Percentiles rank a stretch among this genome's conserved stretches.
Conservation (phyloP, 2,329 filamentous ascomycete genomes). For the Huntiella savannae region DNA sequence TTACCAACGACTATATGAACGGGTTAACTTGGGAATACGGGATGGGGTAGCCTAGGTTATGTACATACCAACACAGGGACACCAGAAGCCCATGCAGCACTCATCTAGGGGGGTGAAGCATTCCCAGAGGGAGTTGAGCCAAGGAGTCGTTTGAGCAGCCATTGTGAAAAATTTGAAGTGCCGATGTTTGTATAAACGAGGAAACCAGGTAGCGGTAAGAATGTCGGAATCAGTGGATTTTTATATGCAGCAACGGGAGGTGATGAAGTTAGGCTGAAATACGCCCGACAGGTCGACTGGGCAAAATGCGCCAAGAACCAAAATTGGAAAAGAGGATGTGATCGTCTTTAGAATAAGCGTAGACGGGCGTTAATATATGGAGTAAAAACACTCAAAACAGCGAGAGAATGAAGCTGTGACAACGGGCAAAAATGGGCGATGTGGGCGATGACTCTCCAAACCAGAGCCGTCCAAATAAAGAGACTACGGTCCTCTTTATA, state of each 20-base stretch:
- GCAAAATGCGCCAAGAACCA: not conserved
- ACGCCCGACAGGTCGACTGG: no score
- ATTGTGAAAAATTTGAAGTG: no score
- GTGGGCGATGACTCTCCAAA: not conserved
- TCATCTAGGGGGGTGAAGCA: conserved; percentile 22
- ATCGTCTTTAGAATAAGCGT: no score
- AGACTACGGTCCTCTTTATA: no score
- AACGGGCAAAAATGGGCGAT: not conserved
- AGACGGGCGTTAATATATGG: no score
- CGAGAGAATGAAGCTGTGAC: no score
- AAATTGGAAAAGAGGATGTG: conserved; percentile 3
- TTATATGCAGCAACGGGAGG: not conserved
- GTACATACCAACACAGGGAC: conserved; percentile 26
- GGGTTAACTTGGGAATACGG: not conserved
- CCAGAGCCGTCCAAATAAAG: no score
- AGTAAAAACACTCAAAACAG: no score
- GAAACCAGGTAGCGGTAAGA: no score
- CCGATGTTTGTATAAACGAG: no score
- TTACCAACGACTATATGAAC: conserved; percentile 22
- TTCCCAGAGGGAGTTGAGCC: conserved; percentile 21
- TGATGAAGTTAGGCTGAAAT: not conserved
- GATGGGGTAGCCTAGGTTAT: no score
- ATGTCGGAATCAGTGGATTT: no score
- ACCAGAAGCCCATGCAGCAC: conserved; percentile 22
- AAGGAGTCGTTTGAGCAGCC: conserved; percentile 11